Base-by-base conservation (phyloP, 2,329 filamentous ascomycete species). In the Intubia oerlemansii region DNA sequence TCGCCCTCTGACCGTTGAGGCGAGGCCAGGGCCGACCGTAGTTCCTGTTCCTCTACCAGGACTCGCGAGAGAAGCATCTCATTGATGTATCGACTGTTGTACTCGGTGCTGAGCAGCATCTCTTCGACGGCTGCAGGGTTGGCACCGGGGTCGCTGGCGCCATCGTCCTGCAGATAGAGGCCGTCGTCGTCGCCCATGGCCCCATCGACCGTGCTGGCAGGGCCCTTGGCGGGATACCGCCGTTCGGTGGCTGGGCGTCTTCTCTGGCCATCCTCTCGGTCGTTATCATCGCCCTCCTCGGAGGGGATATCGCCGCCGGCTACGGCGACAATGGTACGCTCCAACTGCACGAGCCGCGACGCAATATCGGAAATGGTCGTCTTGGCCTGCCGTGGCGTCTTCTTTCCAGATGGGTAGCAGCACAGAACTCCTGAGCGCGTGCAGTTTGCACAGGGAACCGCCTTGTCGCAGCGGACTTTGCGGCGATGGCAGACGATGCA, bases 401-500 rank as follows among this genome's bases (percentile, higher is more conserved):
- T 31, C 11, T 36, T 35, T 7, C 24, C 28, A 2, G 36, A 24
- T 6, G 38, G 39, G 17, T 42, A 42, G 34, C 38, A 38, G 38
- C 39, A 42, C 28, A 40, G 29, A 6, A 41, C 37, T 9, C 37
- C 37, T 1, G 36, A 32, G 4, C 38, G 35, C 10, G 31, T 32
- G 31, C 39, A 41, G n/a, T 37, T 38, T 25, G 35, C 32, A 16
- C 41, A 42, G 1, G 41, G 41, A 14, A 36, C 10, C 5, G 32
- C 33, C 38, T 41, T 42, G 34, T 42, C 39, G n/a, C n/a, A n/a
- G n/a, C n/a, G n/a, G n/a, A n/a, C n/a, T n/a, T n/a, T n/a, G n/a
- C n/a, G n/a, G n/a, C 34, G 33, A 30, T 42, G 41, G 29, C 41
- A 42, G 9, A 41, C 30, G n/a, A 40, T 31, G 30, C 39, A 42